Percentiles rank a stretch among this genome's conserved stretches.
Evolutionary conservation across 805 yeast genomes (phyloP).

Genomic region (Monosporozyma servazzii): DNA sequence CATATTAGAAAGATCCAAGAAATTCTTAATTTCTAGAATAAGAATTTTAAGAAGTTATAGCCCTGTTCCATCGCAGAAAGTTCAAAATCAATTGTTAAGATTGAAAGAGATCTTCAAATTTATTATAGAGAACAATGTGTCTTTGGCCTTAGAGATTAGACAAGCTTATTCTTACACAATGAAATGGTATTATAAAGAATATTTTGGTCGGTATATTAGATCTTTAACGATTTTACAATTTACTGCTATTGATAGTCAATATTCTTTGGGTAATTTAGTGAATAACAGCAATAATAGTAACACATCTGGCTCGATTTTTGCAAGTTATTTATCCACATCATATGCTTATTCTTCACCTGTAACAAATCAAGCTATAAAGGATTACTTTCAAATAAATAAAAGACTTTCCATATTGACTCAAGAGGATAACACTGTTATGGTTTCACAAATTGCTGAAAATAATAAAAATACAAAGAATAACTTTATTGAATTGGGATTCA

Average conservation of each 20-base stretch:
- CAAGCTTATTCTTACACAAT: constrained; percentile 82
- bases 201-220: constrained; percentile 67
- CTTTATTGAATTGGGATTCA: constrained; percentile 65
- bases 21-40: constrained; percentile 54
- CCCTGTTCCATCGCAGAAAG: constrained; percentile 58
- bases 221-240: constrained; percentile 58
- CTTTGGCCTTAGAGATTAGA: constrained; percentile 61
- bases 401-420: constrained; percentile 50
- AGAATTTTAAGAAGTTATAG: constrained; percentile 53
- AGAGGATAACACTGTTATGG: constrained; percentile 55
- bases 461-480: constrained; percentile 49
- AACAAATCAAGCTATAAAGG: constrained; percentile 33
- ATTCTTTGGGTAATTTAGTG: constrained; percentile 43
- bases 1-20: constrained; percentile 68
- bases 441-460: constrained; percentile 78
- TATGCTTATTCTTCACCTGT: constrained; percentile 10
- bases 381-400: constrained; percentile 49
- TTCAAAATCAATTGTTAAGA: constrained; percentile 57
- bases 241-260: constrained; percentile 44
- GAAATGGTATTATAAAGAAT: constrained; percentile 82
- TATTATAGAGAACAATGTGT: constrained; percentile 43
- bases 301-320: constrained; percentile 20
- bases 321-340: constrained; percentile 20
- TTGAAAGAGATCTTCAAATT: constrained; percentile 57
- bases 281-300: constrained; percentile 14